phyloP scores from a whole-genome alignment of 352 stramenopile genomes.

The Nannochloropsis limnetica region DNA sequence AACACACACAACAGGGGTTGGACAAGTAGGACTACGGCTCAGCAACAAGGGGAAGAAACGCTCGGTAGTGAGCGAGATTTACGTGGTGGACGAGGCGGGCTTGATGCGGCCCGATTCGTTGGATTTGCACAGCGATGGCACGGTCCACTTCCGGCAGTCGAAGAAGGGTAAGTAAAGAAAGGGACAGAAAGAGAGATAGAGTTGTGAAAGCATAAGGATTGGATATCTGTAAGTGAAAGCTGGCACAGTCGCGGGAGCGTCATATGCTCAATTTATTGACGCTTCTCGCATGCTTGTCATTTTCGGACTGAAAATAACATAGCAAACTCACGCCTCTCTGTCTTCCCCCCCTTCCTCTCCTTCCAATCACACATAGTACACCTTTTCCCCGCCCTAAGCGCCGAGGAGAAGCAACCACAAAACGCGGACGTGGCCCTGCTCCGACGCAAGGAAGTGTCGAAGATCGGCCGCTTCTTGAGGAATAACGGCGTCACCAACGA shows the following conservation, averaged over 20 bases:
- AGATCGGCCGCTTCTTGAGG: conserved; percentile 6
- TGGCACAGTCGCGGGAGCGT: background rate
- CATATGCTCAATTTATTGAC: too few species aligned
- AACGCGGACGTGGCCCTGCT: conserved; percentile 10
- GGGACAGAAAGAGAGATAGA: background rate
- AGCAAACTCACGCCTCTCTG: background rate
- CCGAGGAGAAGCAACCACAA: background rate
- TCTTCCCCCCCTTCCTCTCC: background rate
- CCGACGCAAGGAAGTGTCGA: conserved; percentile 31
- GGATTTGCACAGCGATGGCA: background rate
- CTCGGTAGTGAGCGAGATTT: conserved; percentile 23
- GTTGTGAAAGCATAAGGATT: background rate
- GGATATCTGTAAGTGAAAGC: background rate
- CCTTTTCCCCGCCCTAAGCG: background rate
- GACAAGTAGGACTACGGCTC: background rate
- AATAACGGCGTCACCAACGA: background rate
- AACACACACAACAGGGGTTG: background rate
- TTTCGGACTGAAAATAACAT: background rate
- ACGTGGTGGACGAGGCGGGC: conserved; percentile 18
- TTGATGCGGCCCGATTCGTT: background rate
- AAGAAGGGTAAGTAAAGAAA: background rate
- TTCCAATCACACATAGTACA: background rate
- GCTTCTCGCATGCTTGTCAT: too few species aligned
- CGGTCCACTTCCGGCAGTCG: background rate
- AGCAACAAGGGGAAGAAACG: background rate